A percentile compares a stretch with the other conserved stretches of the same genome.
Evolutionary conservation across 331 rosid genomes (phyloP).

Genomic region (Pyrus hybrid): DNA sequence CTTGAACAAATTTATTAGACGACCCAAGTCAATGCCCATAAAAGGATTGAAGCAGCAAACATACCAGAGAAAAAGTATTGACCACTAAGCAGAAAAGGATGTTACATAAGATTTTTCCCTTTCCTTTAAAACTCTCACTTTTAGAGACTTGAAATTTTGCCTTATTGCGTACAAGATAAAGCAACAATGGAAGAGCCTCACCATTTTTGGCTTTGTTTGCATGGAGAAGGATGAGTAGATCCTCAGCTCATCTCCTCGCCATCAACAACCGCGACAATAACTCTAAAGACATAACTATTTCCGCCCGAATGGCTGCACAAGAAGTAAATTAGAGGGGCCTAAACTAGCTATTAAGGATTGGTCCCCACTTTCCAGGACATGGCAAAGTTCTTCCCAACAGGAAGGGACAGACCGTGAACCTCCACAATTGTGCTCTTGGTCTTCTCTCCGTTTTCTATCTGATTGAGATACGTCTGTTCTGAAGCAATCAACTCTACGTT

Average conservation of each 20-base stretch:
- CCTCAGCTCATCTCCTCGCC: constrained; percentile 46
- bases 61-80: no score
- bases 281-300: neutral
- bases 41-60: no score
- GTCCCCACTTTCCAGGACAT: constrained; percentile 69
- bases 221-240: constrained; percentile 42
- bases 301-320: neutral
- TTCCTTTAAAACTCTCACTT: neutral
- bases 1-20: neutral
- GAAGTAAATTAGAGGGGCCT: neutral
- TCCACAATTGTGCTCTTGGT: constrained; percentile 51
- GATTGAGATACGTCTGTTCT: constrained; percentile 32
- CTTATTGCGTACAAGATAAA: constrained; percentile 2
- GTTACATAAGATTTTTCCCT: neutral
- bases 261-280: neutral
- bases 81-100: neutral
- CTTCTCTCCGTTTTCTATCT: constrained; percentile 33
- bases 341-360: constrained; percentile 4
- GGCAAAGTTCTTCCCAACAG: constrained; percentile 73
- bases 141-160: constrained; percentile 2
- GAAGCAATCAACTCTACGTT: constrained; percentile 25
- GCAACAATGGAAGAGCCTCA: constrained; percentile 10
- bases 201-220: constrained; percentile 13
- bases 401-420: constrained; percentile 48
- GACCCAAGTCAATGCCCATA: no score